Conservation (phyloP, 2,329 filamentous ascomycete species). For the Fusarium newnesense region DNA sequence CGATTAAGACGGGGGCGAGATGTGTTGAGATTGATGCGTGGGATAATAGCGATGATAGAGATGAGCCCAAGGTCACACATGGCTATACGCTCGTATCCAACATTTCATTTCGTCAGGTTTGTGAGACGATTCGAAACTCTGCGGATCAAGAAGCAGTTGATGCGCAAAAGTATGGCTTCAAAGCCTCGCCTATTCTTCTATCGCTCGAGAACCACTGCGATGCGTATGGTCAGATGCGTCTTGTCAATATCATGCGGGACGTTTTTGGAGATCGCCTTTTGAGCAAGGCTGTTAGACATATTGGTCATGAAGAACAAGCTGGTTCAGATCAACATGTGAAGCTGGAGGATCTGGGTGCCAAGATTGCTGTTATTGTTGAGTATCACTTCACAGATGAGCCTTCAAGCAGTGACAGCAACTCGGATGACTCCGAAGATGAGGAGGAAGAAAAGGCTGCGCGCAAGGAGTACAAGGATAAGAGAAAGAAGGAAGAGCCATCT, state of each 20-base stretch:
- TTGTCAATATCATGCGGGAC: conserved; percentile 73
- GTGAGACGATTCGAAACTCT: conserved; percentile 71
- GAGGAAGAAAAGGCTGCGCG: conserved; percentile 59
- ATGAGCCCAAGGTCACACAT: conserved; percentile 77
- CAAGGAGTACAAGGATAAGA: conserved; percentile 64
- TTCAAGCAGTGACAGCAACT: conserved; percentile 50
- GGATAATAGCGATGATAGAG: conserved; percentile 69
- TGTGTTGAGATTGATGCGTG: conserved; percentile 81
- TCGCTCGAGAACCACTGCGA: conserved; percentile 76
- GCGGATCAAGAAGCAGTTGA: conserved; percentile 66
- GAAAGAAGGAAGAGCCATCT: conserved; percentile 57
- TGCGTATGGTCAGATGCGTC: conserved; percentile 66
- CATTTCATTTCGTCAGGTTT: conserved; percentile 72
- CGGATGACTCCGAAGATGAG: conserved; percentile 51
- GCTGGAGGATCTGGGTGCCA: conserved; percentile 68
- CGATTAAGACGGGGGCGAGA: conserved; percentile 69
- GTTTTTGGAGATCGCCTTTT: conserved; percentile 70
- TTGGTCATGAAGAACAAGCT: conserved; percentile 65
- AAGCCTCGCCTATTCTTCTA: conserved; percentile 68
- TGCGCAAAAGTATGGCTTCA: conserved; percentile 50
- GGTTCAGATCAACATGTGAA: conserved; percentile 63
- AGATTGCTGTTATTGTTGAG: conserved; percentile 75
- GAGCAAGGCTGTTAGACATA: conserved; percentile 64
- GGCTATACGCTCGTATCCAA: conserved; percentile 75
- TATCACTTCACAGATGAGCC: conserved; percentile 68